Conservation (phyloP, 2,329 filamentous ascomycete genomes). For the Curvularia eragrostidis region DNA sequence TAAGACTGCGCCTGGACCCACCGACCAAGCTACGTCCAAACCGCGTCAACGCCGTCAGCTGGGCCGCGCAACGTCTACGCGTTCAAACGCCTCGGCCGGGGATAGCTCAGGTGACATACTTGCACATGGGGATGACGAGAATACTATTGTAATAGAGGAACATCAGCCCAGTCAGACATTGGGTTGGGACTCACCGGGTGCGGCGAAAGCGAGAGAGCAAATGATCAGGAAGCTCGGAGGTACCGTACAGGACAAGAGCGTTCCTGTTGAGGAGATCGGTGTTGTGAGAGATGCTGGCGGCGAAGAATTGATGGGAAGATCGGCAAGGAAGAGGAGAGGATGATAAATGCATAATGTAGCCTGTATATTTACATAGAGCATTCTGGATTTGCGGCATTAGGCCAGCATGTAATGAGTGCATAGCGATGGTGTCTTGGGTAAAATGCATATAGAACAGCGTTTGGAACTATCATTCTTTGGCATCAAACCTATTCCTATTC, state of each 20-base stretch:
- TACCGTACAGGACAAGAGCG: conserved; percentile 37
- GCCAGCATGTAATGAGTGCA: conserved; percentile 15
- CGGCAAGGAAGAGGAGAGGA: conserved; percentile 37
- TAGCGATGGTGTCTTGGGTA: conserved; percentile 22
- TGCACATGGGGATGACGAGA: conserved; percentile 28
- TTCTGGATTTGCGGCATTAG: conserved; percentile 11
- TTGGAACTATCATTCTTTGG: neutral
- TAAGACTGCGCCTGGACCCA: conserved; percentile 29
- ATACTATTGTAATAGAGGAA: conserved; percentile 29
- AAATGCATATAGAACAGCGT: conserved; percentile 9
- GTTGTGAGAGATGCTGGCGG: conserved; percentile 44
- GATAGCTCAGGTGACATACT: conserved; percentile 35
- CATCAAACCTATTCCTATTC: neutral
- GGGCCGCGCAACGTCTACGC: conserved; percentile 42
- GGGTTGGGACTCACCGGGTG: conserved; percentile 49
- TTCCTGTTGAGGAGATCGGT: conserved; percentile 40
- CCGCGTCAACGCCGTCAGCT: conserved; percentile 35
- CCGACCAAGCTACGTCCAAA: conserved; percentile 31
- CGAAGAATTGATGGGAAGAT: conserved; percentile 28
- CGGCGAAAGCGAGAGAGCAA: conserved; percentile 42
- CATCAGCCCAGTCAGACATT: conserved; percentile 48
- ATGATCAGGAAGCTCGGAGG: conserved; percentile 49
- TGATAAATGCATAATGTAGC: conserved; percentile 11
- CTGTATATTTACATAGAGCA: neutral
- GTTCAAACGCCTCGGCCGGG: conserved; percentile 39